Conservation (phyloP, 2,329 filamentous ascomycete genomes). For the Ophiostoma sp. region DNA sequence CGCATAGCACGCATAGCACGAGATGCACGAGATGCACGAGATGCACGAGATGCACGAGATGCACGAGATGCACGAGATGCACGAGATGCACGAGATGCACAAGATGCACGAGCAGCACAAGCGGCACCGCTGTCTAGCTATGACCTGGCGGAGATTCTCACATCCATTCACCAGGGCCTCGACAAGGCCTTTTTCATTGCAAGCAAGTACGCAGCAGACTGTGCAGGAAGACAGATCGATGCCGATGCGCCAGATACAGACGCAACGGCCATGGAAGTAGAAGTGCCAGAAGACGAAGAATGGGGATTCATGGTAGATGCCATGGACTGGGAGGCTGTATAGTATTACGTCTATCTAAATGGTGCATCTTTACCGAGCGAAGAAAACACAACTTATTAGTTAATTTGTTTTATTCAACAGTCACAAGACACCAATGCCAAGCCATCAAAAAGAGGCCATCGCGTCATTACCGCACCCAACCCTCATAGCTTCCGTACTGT, state of each 20-base stretch:
- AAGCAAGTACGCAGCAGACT: slow-evolving; percentile 37
- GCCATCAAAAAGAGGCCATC: neutral
- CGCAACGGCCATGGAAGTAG: slow-evolving; percentile 24
- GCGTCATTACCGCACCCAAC: neutral
- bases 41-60: too few species aligned
- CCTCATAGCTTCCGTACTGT: slow-evolving; percentile 23
- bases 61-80: neutral
- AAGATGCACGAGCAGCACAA: slow-evolving; percentile 24
- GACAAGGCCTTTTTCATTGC: slow-evolving; percentile 54
- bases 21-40: neutral
- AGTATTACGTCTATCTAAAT: neutral
- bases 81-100: neutral
- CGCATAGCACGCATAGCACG: too few species aligned
- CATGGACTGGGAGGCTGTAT: slow-evolving; percentile 33
- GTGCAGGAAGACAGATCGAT: slow-evolving; percentile 12
- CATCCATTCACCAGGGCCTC: slow-evolving; percentile 52
- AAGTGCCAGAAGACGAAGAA: slow-evolving; percentile 36
- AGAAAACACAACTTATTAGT: neutral
- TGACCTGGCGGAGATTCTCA: slow-evolving; percentile 56
- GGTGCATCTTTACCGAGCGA: neutral
- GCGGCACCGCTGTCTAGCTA: slow-evolving; percentile 51
- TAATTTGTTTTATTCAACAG: neutral
- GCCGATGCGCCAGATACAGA: neutral
- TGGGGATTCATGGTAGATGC: slow-evolving; percentile 57
- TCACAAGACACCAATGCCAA: neutral